Evolutionary conservation across 257 asterid species (phyloP).

Genomic region (Nicotiana undulata): DNA sequence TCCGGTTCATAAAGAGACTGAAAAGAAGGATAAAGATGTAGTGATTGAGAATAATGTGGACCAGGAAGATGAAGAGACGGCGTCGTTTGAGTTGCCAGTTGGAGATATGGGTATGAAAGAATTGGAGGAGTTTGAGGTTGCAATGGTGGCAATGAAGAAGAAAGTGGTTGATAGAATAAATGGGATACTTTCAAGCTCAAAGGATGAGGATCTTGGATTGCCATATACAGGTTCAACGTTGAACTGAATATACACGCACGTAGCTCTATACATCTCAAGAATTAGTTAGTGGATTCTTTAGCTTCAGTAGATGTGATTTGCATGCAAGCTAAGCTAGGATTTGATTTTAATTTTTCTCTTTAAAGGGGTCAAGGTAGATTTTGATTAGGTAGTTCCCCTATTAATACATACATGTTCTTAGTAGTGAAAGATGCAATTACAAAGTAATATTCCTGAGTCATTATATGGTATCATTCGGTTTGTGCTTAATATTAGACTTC

Average conservation of each 20-base stretch:
- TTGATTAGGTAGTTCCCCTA: neutral
- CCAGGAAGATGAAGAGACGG: neutral
- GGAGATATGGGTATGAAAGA: slow-evolving; percentile 9
- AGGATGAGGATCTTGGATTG: neutral
- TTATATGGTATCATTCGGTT: neutral
- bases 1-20: neutral
- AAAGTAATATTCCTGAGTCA: neutral
- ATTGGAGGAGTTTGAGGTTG: slow-evolving; percentile 14
- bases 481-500: neutral
- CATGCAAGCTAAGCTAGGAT: too few species aligned
- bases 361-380: too few species aligned
- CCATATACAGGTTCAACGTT: neutral
- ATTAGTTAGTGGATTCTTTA: neutral
- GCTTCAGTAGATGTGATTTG: too few species aligned
- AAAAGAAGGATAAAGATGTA: neutral
- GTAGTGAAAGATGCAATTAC: neutral
- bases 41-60: neutral
- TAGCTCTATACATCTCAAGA: neutral
- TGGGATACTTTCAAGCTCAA: neutral
- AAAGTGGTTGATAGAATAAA: slow-evolving; percentile 11
- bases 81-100: neutral
- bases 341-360: neutral
- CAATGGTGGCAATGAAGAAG: slow-evolving; percentile 10
- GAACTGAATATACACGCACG: neutral
- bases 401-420: neutral